Evolutionary conservation across 2,329 filamentous ascomycete species (phyloP).

Genomic region (Botrytis aclada): DNA sequence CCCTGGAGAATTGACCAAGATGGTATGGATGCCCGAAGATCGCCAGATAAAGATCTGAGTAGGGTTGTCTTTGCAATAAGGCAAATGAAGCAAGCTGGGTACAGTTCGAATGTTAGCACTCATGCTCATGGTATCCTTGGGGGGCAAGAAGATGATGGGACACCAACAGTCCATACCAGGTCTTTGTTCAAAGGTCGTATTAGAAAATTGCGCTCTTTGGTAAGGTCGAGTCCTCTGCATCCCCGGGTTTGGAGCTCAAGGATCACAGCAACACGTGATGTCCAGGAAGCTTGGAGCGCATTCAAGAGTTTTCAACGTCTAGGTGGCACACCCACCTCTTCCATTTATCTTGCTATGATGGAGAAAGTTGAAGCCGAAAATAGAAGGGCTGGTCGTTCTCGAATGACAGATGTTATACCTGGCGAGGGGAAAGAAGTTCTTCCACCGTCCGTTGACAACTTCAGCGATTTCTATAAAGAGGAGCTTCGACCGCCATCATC

Average conservation of each 20-base stretch:
- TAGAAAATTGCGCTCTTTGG: conserved; percentile 14
- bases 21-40: conserved; percentile 55
- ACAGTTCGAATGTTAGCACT: conserved; percentile 46
- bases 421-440: conserved; percentile 59
- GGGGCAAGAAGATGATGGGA: conserved; percentile 48
- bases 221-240: conserved; percentile 3
- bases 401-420: conserved; percentile 43
- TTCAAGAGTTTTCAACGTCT: conserved; percentile 38
- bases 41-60: conserved; percentile 51
- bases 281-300: conserved; percentile 57
- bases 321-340: conserved; percentile 40
- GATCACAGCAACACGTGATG: conserved; percentile 57
- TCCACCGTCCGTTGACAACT: conserved; percentile 54
- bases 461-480: conserved; percentile 62
- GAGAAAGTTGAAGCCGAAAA: conserved; percentile 49
- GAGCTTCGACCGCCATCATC: conserved; percentile 56
- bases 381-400: conserved; percentile 29
- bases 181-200: conserved; percentile 32
- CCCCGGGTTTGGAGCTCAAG: conserved; percentile 50
- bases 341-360: conserved; percentile 60
- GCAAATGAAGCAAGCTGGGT: conserved; percentile 57
- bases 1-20: conserved; percentile 57
- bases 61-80: conserved; percentile 52
- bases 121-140: conserved; percentile 51
- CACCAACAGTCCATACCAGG: conserved; percentile 57